phyloP scores from a whole-genome alignment of 176 grass and related monocot genomes.

The Phoenix dactylifera region DNA sequence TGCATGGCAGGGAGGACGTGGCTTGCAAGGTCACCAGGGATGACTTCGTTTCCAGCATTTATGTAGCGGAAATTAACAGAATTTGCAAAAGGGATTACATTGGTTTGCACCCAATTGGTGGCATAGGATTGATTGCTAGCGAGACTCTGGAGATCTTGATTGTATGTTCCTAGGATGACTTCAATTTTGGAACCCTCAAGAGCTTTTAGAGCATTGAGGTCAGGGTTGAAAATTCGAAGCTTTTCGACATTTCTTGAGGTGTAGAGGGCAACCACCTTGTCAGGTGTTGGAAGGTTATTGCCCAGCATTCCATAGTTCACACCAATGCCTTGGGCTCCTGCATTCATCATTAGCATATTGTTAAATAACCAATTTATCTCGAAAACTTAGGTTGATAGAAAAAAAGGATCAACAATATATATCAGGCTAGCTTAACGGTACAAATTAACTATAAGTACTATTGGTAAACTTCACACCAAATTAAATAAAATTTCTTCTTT shows the following conservation, averaged over 20 bases:
- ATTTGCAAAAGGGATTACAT: conserved; percentile 66
- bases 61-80: conserved; percentile 66
- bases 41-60: conserved; percentile 72
- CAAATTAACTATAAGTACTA: too few relatives aligned
- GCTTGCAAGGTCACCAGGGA: conserved; percentile 1
- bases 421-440: too few relatives aligned
- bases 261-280: conserved; percentile 61
- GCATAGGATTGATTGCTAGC: conserved; percentile 43
- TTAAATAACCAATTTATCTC: too few relatives aligned
- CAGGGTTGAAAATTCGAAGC: conserved; percentile 68
- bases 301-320: conserved; percentile 84
- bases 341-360: background rate
- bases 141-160: conserved; percentile 58
- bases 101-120: conserved; percentile 49
- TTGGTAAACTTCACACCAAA: too few relatives aligned
- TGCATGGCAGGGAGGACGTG: conserved; percentile 11
- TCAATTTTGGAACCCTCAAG: conserved; percentile 50
- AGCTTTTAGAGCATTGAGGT: conserved; percentile 41
- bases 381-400: too few relatives aligned
- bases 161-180: conserved; percentile 75
- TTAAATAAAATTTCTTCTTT: too few relatives aligned
- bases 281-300: conserved; percentile 65
- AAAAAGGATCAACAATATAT: too few relatives aligned
- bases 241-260: conserved; percentile 35
- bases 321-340: conserved; percentile 51